These are phyloP conservation scores for Brachypodium distachyon DNA, from an alignment of 202 grass and related monocot species.

Conservation along the genomic window DNA sequence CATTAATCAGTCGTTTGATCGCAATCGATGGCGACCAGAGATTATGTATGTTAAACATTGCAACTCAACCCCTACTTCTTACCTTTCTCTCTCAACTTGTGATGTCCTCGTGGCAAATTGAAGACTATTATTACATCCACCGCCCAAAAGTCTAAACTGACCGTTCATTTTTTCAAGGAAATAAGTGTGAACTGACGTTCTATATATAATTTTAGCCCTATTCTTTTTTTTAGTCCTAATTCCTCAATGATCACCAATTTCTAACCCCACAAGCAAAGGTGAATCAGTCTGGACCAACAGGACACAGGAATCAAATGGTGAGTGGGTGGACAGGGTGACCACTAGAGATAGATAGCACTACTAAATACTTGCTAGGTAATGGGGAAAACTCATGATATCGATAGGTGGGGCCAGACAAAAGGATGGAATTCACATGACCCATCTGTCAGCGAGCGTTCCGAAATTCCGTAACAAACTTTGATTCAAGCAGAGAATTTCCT, in stretches of 20 bases:
- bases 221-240: conserved; percentile 16
- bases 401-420: background rate
- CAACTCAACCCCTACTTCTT: background rate
- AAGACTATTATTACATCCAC: conserved; percentile 19
- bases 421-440: background rate
- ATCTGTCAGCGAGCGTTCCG: background rate
- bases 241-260: conserved; percentile 13
- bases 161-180: background rate
- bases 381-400: background rate
- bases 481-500: background rate
- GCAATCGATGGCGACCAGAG: too few relatives aligned
- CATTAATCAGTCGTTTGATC: too few relatives aligned
- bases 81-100: conserved; percentile 14
- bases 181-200: background rate
- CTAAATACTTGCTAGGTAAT: background rate
- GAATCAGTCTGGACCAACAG: conserved; percentile 1
- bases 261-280: conserved; percentile 20
- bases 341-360: background rate
- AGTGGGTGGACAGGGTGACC: background rate
- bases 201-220: background rate
- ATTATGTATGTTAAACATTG: background rate
- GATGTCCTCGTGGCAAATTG: conserved; percentile 16
- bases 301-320: conserved; percentile 13
- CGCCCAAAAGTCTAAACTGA: conserved; percentile 14
- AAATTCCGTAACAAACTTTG: background rate